A percentile compares a stretch with the other conserved stretches of the same genome.
Conservation (phyloP, 768 basidiomycete species). For the Exidia glandulosa region DNA sequence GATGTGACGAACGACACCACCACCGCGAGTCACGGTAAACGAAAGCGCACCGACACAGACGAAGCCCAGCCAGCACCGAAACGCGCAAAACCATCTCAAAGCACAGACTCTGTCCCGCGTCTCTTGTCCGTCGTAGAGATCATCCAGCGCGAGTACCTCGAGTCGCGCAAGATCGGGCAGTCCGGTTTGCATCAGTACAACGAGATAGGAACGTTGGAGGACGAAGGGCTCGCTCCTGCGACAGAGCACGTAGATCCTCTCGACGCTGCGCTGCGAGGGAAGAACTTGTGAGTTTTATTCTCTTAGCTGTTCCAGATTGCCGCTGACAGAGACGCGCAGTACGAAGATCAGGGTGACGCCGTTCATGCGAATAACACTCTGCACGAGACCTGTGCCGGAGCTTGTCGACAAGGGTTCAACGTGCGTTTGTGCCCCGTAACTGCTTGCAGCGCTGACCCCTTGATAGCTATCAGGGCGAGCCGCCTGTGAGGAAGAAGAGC, state of each 20-base stretch:
- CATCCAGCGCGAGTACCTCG: conserved; percentile 69
- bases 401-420: conserved; percentile 34
- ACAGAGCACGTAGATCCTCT: conserved; percentile 21
- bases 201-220: conserved; percentile 48
- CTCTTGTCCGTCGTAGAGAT: conserved; percentile 75
- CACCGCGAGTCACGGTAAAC: conserved; percentile 2
- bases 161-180: conserved; percentile 28
- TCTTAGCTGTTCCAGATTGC: conserved; percentile 1
- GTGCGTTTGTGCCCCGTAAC: conserved; percentile 25
- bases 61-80: neutral
- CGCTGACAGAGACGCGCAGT: conserved; percentile 22
- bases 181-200: conserved; percentile 71
- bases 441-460: neutral
- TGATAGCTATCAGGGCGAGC: neutral
- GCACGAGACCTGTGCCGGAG: conserved; percentile 31
- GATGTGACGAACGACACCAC: conserved; percentile 3
- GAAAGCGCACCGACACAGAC: neutral
- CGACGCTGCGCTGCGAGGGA: conserved; percentile 42
- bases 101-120: conserved; percentile 36
- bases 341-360: conserved; percentile 45
- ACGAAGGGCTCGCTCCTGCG: conserved; percentile 9
- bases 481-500: neutral
- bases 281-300: conserved; percentile 40
- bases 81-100: neutral
- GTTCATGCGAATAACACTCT: conserved; percentile 62